Evolutionary conservation across 78 protist genomes (phyloP).

Genomic region (Dictyostelium brefeldianum): DNA sequence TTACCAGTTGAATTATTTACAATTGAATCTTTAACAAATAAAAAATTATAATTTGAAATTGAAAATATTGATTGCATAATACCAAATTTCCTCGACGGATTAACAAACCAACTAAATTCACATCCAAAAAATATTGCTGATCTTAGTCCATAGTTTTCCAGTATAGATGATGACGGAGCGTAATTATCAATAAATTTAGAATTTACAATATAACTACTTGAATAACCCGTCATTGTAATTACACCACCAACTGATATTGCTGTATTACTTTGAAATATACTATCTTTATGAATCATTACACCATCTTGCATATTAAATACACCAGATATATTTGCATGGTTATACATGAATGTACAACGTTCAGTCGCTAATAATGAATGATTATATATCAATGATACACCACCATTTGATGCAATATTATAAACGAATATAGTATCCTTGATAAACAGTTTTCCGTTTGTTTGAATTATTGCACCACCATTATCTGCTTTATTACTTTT

Average conservation of each 20-base stretch:
- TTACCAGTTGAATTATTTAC: background rate
- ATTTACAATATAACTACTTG: background rate
- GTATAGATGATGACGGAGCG: background rate
- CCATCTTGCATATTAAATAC: background rate
- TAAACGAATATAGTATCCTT: background rate
- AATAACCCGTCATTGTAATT: background rate
- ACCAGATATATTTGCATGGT: background rate
- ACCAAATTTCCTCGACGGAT: background rate
- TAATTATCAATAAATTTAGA: background rate
- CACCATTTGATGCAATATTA: conserved; percentile 15
- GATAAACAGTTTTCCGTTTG: background rate
- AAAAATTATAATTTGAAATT: conserved; percentile 1
- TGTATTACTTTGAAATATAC: background rate
- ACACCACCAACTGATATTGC: background rate
- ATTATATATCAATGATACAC: background rate
- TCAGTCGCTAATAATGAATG: background rate
- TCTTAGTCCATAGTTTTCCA: background rate
- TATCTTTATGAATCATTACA: too few relatives aligned
- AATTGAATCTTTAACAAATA: background rate
- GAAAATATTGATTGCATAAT: conserved; percentile 2
- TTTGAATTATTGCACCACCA: background rate
- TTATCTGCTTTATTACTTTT: background rate
- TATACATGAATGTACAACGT: background rate
- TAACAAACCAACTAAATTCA: background rate
- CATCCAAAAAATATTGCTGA: background rate